Evolutionary conservation across 2,329 filamentous ascomycete species (phyloP), one percentile per base, ranked within the genome.

Genomic region (Aureobasidium pullulans): DNA sequence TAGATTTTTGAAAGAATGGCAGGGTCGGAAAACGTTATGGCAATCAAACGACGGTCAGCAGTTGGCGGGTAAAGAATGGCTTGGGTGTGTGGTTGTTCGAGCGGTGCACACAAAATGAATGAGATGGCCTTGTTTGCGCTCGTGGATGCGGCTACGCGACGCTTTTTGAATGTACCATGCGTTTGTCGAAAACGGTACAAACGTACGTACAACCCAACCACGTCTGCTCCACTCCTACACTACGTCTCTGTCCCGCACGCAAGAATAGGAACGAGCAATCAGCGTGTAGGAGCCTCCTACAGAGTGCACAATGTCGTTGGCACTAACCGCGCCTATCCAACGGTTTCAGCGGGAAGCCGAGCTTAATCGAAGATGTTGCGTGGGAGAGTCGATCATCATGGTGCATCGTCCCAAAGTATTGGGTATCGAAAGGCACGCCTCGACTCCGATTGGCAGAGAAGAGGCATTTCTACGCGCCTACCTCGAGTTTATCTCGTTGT

Each of bases 121-220:
- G 43, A 48, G 29, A 57, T 40, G 39, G 43, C 43, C 34, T 32
- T 43, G 34, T 48, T 48, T 57, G 54, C 32, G 16, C 34, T 37
- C 19, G 54, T 47, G 50, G 43, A 57, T 40, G 54, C 43, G 54
- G 43, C 42, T 39, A 23, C 54, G 54, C 29, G 54, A 39, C 43
- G 16, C 34, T 40, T 57, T 57, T 47, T 48, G 23, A 57, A 43
- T 31, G 43, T 57, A 57, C 32, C 42, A 57, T 46, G 52, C 52
- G 52, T 44, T 57, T 48, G 43, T 57, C 43, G 42, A 46, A 42
- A 57, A 57, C 54, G 54, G 54, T 57, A 39, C 54, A 56, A 56
- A 37, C 52, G 40, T 42, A 56, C 52, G 31, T 42, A 28, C 40
- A 36, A 44, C 54, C 43, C 54, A 39, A 40, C 31, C 16, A 39